Percentiles rank a stretch among this genome's conserved stretches.
Evolutionary conservation across 176 grass and related monocot species (phyloP).

Genomic region (Bolboschoenus planiculmis): DNA sequence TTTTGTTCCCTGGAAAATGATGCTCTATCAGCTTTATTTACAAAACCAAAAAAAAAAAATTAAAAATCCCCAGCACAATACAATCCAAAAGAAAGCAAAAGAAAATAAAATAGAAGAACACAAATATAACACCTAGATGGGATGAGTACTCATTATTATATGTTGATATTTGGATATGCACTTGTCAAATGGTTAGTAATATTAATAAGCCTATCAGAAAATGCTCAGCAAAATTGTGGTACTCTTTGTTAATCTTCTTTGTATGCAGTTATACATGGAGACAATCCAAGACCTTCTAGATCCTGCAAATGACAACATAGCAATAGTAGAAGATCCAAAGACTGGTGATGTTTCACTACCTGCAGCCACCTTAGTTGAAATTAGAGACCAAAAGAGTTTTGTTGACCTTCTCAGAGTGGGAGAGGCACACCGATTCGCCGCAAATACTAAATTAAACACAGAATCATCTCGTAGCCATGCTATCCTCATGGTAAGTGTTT

Average conservation of each 20-base stretch:
- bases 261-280: conserved; percentile 91
- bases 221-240: not conserved
- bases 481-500: conserved; percentile 74
- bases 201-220: not conserved
- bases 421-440: conserved; percentile 88
- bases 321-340: conserved; percentile 95
- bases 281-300: conserved; percentile 97
- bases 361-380: conserved; percentile 74
- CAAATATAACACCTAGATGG: not conserved
- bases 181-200: not conserved
- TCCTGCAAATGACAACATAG: conserved; percentile 98
- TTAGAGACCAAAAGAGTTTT: conserved; percentile 93
- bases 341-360: conserved; percentile 94
- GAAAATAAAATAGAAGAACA: not conserved
- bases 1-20: not conserved
- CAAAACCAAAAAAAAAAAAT: not conserved
- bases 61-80: not conserved
- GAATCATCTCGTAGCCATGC: conserved; percentile 98
- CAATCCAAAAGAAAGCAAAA: not conserved
- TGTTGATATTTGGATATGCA: not conserved
- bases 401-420: conserved; percentile 88
- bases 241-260: conserved; percentile 16
- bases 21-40: not conserved
- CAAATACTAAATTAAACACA: conserved; percentile 96
- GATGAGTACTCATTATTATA: not conserved